Percentiles rank a stretch among this genome's conserved stretches.
These are phyloP conservation scores for Ganoderma lucidum DNA, from an alignment of 1,284 basidiomycete genomes.

Conservation along the genomic window DNA sequence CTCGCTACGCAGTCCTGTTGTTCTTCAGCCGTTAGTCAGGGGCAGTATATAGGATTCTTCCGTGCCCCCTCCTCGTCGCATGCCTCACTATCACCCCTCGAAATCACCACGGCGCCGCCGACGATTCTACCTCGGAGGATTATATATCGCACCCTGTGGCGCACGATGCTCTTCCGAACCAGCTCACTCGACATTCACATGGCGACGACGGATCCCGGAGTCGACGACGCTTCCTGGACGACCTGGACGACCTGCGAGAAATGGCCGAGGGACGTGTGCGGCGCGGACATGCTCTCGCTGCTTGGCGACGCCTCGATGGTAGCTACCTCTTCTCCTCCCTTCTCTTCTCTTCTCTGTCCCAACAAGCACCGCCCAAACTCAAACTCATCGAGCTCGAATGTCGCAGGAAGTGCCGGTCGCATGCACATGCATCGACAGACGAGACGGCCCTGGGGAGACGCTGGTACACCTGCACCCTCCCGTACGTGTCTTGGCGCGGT, in stretches of 20 bases:
- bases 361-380: background rate
- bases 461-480: background rate
- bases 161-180: background rate
- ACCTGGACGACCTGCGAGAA: constrained; percentile 6
- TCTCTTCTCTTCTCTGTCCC: background rate
- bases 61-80: background rate
- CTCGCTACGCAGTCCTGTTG: background rate
- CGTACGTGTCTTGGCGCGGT: background rate
- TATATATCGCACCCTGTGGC: background rate
- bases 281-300: background rate
- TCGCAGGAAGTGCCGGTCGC: constrained; percentile 5
- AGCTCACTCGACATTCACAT: background rate
- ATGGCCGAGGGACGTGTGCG: constrained; percentile 6
- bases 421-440: constrained; percentile 2
- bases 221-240: background rate
- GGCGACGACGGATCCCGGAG: background rate
- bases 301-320: constrained; percentile 8
- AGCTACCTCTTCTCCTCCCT: background rate
- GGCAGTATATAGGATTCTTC: background rate
- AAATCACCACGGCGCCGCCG: background rate
- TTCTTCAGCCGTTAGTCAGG: background rate
- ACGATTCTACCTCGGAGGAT: background rate
- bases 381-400: background rate
- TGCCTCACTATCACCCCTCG: background rate
- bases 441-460: background rate